These are phyloP conservation scores for Elsinoe necatrix DNA, from an alignment of 2,329 filamentous ascomycete genomes.

Conservation along the genomic window DNA sequence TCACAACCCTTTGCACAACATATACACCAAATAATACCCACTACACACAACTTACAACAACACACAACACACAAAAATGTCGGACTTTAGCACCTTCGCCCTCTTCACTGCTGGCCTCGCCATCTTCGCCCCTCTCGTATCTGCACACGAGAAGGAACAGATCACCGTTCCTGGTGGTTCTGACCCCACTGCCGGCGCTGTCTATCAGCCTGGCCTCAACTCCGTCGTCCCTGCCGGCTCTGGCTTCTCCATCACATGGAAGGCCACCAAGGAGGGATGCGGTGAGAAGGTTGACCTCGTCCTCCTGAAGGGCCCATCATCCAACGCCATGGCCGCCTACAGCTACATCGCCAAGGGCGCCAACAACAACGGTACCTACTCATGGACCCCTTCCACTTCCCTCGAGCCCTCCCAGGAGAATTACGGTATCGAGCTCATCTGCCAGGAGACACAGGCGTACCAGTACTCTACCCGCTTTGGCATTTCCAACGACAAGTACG, in stretches of 20 bases:
- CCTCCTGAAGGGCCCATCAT: conserved; percentile 50
- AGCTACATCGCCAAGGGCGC: conserved; percentile 41
- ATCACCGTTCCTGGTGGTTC: conserved; percentile 28
- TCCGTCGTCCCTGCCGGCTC: conserved; percentile 48
- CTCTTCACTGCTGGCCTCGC: conserved; percentile 48
- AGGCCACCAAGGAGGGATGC: conserved; percentile 37
- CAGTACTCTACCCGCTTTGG: conserved; percentile 57
- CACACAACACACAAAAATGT: conserved; percentile 20
- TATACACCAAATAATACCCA: conserved; percentile 4
- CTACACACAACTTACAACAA: neutral
- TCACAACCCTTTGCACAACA: neutral
- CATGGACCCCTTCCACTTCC: conserved; percentile 44
- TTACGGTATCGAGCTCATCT: conserved; percentile 55
- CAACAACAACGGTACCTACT: conserved; percentile 39
- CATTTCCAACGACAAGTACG: conserved; percentile 40
- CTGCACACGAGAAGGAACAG: conserved; percentile 30
- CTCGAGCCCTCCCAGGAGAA: conserved; percentile 38
- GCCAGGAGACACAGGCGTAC: conserved; percentile 51
- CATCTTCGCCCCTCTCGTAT: conserved; percentile 39
- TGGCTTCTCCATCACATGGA: conserved; percentile 52
- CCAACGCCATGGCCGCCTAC: conserved; percentile 44
- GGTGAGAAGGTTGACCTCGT: conserved; percentile 44
- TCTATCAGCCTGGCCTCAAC: conserved; percentile 43
- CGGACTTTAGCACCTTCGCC: conserved; percentile 36
- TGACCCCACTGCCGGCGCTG: conserved; percentile 44